Conservation (phyloP, 2,329 filamentous ascomycete species). For the Zymoseptoria ardabiliae region DNA sequence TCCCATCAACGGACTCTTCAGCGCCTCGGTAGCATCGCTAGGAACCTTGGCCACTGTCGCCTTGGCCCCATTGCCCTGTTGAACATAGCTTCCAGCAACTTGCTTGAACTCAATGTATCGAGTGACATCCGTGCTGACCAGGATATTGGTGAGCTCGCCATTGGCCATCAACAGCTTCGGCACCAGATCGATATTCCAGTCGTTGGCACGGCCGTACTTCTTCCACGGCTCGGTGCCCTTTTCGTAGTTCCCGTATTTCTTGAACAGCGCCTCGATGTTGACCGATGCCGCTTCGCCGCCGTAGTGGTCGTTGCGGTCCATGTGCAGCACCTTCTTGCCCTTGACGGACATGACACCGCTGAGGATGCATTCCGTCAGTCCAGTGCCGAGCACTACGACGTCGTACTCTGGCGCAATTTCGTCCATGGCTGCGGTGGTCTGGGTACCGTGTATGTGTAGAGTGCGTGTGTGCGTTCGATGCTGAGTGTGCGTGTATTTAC, state of each 20-base stretch:
- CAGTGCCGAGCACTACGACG: slow-evolving; percentile 96
- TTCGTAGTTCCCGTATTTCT: slow-evolving; percentile 81
- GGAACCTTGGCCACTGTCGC: slow-evolving; percentile 96
- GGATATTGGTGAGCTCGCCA: slow-evolving; percentile 95
- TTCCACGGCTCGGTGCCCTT: slow-evolving; percentile 88
- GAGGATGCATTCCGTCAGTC: slow-evolving; percentile 96
- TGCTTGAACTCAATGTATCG: slow-evolving; percentile 49
- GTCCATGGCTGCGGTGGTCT: slow-evolving; percentile 60
- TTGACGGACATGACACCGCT: slow-evolving; percentile 97
- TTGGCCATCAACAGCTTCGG: slow-evolving; percentile 99
- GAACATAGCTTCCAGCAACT: slow-evolving; percentile 91
- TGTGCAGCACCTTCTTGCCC: slow-evolving; percentile 98
- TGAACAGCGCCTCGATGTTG: slow-evolving; percentile 95
- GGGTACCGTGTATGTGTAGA: background rate
- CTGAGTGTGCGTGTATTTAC: background rate
- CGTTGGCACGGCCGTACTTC: slow-evolving; percentile 91
- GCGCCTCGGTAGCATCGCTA: slow-evolving; percentile 81
- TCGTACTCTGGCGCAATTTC: slow-evolving; percentile 98
- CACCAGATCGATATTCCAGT: slow-evolving; percentile 99
- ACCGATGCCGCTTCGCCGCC: slow-evolving; percentile 95
- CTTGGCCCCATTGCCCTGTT: slow-evolving; percentile 74
- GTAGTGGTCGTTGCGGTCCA: slow-evolving; percentile 97
- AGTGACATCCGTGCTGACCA: slow-evolving; percentile 79
- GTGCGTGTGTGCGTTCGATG: background rate
- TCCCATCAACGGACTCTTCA: slow-evolving; percentile 91